phyloP scores from a whole-genome alignment of 176 grass and related monocot species.

The Phragmites australis region DNA sequence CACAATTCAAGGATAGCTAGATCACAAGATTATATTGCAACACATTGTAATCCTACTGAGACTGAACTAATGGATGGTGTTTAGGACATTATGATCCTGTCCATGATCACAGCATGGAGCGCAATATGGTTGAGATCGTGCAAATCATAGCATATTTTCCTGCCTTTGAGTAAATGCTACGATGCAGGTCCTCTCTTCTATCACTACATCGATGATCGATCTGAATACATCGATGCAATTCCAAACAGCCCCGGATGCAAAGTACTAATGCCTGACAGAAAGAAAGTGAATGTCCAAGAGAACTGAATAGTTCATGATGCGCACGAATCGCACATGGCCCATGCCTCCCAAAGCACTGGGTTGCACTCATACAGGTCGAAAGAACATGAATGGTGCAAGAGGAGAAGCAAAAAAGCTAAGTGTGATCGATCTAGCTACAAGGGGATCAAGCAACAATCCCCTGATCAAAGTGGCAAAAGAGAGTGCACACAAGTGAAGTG shows the following conservation, averaged over 20 bases:
- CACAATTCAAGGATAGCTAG: not conserved
- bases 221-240: constrained; percentile 2
- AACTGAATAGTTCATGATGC: constrained; percentile 1
- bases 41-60: not conserved
- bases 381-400: not conserved
- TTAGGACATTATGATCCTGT: not conserved
- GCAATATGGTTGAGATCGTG: not conserved
- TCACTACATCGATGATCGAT: not conserved
- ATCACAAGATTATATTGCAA: not conserved
- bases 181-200: not conserved
- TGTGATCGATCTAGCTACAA: not conserved
- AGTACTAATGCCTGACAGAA: not conserved
- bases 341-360: constrained; percentile 10
- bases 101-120: not conserved
- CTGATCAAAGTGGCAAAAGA: constrained; percentile 6
- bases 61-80: not conserved
- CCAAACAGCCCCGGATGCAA: not conserved
- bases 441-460: constrained; percentile 9
- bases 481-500: not conserved
- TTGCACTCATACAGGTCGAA: constrained; percentile 35
- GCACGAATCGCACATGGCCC: constrained; percentile 25
- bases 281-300: not conserved
- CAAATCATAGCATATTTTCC: constrained; percentile 15
- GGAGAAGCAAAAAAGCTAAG: not conserved
- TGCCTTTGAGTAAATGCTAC: constrained; percentile 3